Evolutionary conservation across 2,329 filamentous ascomycete genomes (phyloP).

Genomic region (Pseudogymnoascus sp.): DNA sequence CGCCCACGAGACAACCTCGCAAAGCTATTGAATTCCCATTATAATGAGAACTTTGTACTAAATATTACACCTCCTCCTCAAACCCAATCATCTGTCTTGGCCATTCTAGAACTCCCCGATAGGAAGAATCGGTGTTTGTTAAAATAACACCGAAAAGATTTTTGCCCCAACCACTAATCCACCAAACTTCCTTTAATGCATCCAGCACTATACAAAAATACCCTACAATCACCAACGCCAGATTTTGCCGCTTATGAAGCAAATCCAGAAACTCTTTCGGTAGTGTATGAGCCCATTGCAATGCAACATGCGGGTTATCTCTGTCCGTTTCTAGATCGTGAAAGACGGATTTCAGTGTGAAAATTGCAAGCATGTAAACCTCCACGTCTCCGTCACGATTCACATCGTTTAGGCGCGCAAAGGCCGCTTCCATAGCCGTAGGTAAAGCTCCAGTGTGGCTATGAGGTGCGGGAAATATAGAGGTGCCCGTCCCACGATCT

Average conservation of each 20-base stretch:
- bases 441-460: background rate
- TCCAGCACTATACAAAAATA: slow-evolving; percentile 15
- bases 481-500: background rate
- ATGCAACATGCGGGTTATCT: slow-evolving; percentile 10
- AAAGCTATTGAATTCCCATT: background rate
- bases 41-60: background rate
- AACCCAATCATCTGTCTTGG: background rate
- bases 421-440: slow-evolving; percentile 7
- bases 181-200: slow-evolving; percentile 11
- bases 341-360: slow-evolving; percentile 11
- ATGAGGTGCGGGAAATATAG: background rate
- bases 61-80: background rate
- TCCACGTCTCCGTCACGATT: slow-evolving; percentile 8
- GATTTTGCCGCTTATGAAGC: slow-evolving; percentile 3
- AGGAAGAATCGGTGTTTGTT: background rate
- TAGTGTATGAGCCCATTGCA: slow-evolving; percentile 10
- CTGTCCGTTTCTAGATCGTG: background rate
- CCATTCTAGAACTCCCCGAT: slow-evolving; percentile 10
- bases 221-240: slow-evolving; percentile 13
- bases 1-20: background rate
- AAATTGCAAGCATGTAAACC: slow-evolving; percentile 11
- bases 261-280: slow-evolving; percentile 12
- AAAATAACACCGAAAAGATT: slow-evolving; percentile 11
- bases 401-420: slow-evolving; percentile 9
- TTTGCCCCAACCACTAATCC: slow-evolving; percentile 13